Evolutionary conservation across 2,329 filamentous ascomycete species (phyloP), one percentile per base, ranked within the genome.

Genomic region (Colletotrichum sp.): DNA sequence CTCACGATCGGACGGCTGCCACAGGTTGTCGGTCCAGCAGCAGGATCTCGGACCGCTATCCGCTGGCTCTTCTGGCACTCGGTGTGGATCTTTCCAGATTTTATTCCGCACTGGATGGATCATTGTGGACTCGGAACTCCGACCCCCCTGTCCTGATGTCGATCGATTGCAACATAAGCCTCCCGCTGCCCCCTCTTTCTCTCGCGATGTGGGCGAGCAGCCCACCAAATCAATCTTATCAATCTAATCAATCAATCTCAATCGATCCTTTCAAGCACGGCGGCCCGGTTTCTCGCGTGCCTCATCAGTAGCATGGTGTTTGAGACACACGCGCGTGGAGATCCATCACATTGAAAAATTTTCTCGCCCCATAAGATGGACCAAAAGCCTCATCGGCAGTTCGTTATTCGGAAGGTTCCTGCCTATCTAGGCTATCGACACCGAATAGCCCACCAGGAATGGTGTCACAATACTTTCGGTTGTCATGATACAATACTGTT

Each of bases 181-280:
- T 26, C 3, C 55, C 55, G 26, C 24, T 28, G 21, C 21, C 43
- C 55, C 55, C 55, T 59, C 24, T 59, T 24, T 28, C 1, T 9
- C 55, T 26, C 55, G 55, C 55, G 55, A 59, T 28, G 55, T 59
- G 55, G 55, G 55, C 21, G 26, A 52, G n/a, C 2, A 52, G 43
- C n/a, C 43, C 43, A 52, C 5, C 43, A 26, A 18, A 28, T 59
- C 24, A 59, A 59, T 59, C 55, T 59, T 59, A 59, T 59, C 55
- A 59, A 59, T 59, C 55, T 59, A 59, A 59, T 59, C 55, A 59
- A 59, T 59, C 55, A 59, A 18, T 26, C 21, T 24, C 26, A 59
- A 59, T 59, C 43, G 43, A 52, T 52, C n/a, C 43, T 21, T 21
- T 52, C 43, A 21, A 2, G 12, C 43, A 21, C 4, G n/a, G n/a